These are phyloP conservation scores for Boehmeria nivea DNA, from an alignment of 306 rosid genomes.

Conservation along the genomic window DNA sequence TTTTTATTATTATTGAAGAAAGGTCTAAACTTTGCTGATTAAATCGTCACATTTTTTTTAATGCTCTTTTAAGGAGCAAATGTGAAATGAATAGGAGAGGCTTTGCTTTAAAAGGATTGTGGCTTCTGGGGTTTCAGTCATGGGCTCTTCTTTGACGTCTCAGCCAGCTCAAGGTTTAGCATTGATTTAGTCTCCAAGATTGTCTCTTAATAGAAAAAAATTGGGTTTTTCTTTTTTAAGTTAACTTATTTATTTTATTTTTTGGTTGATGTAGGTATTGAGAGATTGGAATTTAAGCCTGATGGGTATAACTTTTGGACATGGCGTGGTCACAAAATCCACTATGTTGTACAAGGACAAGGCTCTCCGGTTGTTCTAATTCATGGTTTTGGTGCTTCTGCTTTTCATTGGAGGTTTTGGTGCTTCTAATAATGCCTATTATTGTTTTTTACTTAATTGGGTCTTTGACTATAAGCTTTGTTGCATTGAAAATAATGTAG, in stretches of 20 bases:
- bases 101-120: constrained; percentile 62
- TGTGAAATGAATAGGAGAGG: constrained; percentile 62
- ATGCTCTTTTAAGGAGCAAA: constrained; percentile 54
- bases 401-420: constrained; percentile 92
- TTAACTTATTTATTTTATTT: constrained; percentile 8
- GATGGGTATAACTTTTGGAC: constrained; percentile 91
- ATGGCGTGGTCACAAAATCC: constrained; percentile 86
- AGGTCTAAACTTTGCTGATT: background rate
- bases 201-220: background rate
- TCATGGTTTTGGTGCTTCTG: constrained; percentile 96
- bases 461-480: background rate
- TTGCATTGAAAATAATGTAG: too few species aligned
- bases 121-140: constrained; percentile 61
- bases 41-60: too few species aligned
- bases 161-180: constrained; percentile 63
- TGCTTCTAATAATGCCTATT: constrained; percentile 72
- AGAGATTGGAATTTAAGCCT: constrained; percentile 54
- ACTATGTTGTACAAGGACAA: constrained; percentile 91
- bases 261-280: constrained; percentile 36
- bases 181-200: too few species aligned
- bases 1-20: background rate
- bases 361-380: constrained; percentile 83
- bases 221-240: background rate
- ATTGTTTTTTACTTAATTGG: constrained; percentile 29
- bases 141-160: constrained; percentile 47